Evolutionary conservation across 225 moss, liverwort and hornwort species (phyloP), one percentile per base, ranked within the genome.

Genomic region (Straminergon stramineum): DNA sequence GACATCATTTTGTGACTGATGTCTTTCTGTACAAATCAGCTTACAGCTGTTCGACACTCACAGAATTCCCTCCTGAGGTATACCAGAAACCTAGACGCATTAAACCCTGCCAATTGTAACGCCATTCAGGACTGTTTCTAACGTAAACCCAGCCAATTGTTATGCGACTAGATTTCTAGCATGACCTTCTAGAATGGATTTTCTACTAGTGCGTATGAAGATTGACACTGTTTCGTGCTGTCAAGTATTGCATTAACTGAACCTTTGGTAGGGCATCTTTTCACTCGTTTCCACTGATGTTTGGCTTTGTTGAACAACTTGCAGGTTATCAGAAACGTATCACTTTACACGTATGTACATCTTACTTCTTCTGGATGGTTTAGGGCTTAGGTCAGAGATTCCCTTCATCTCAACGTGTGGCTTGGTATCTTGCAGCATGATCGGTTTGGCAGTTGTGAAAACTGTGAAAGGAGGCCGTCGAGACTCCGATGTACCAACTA

Each of bases 251-350:
- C 69, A 69, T 71, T 57, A 58, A 22, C 58, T 19, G 65, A 84
- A 56, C 24, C 66, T 79, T 69, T 32, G 35, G 53, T 18, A 41
- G 71, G 80, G 48, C 67, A 52, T 55, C 31, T 62, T 80, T 90
- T 85, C 32, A 45, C 43, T 87, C 37, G 13, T 87, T 52, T 81
- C 61, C 48, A 56, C 87, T 87, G 41, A 90, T 81, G 70, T 56
- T 39, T 84, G 67, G 79, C 57, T 91, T 87, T 83, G 62, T 90
- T 85, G 77, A 48, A 84, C 85, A 83, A 71, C 55, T 35, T 92
- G 91, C 96, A 97, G 97, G 94, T 92, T 83, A 97, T 99, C 84
- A 97, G 99, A 80, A 97, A 96, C 84, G 85, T 96, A 81, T 96
- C 97, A 53, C 93, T 99, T 34, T 90, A 93, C 92, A 96, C 96